These are phyloP conservation scores for Penicillium salamii DNA, from an alignment of 495 filamentous ascomycete species.

Conservation along the genomic window DNA sequence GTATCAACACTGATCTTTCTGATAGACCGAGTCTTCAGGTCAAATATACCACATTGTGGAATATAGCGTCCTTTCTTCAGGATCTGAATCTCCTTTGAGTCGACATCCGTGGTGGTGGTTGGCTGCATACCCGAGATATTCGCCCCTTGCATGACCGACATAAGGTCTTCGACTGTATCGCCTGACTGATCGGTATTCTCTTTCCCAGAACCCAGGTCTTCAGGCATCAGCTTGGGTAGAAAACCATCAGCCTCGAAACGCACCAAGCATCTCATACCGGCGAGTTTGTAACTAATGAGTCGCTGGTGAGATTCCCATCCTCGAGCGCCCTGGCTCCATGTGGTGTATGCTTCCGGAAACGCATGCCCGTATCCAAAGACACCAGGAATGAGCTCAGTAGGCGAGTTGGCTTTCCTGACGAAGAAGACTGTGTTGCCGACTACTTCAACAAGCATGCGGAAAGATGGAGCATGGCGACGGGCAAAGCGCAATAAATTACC, in stretches of 20 bases:
- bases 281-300: constrained; percentile 57
- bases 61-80: constrained; percentile 6
- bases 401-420: constrained; percentile 55
- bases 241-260: constrained; percentile 66
- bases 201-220: background rate
- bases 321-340: constrained; percentile 47
- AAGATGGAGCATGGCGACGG: constrained; percentile 41
- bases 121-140: background rate
- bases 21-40: constrained; percentile 62
- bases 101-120: background rate
- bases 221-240: constrained; percentile 16
- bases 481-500: constrained; percentile 56
- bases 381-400: constrained; percentile 46
- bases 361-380: constrained; percentile 61
- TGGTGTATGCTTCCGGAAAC: constrained; percentile 64
- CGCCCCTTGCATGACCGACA: constrained; percentile 1
- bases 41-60: constrained; percentile 54
- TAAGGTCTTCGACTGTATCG: background rate
- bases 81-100: constrained; percentile 1
- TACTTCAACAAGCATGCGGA: constrained; percentile 58
- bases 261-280: constrained; percentile 50
- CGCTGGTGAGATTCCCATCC: constrained; percentile 62
- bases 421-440: constrained; percentile 63
- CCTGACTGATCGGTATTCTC: background rate
- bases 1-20: constrained; percentile 29